These are phyloP conservation scores for Davidsoniella eucalypti DNA, from an alignment of 2,329 filamentous ascomycete genomes.

Conservation along the genomic window DNA sequence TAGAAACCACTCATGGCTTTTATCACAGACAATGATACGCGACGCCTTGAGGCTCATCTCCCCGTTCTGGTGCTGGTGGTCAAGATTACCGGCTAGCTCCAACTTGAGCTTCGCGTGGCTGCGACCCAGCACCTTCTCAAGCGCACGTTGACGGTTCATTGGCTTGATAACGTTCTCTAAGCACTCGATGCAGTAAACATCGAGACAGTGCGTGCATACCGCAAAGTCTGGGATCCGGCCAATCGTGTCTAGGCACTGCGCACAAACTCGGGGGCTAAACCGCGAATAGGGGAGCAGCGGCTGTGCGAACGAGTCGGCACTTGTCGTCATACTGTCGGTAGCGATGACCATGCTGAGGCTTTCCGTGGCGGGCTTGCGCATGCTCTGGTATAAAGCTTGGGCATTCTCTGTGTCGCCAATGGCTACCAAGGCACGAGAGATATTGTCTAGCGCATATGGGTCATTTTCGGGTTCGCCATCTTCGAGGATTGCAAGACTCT, in stretches of 20 bases:
- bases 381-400: constrained; percentile 23
- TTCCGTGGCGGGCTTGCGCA: constrained; percentile 20
- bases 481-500: constrained; percentile 23
- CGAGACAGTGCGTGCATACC: constrained; percentile 24
- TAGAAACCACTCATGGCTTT: constrained; percentile 24
- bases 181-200: constrained; percentile 23
- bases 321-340: constrained; percentile 17
- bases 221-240: constrained; percentile 19
- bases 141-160: not conserved
- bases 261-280: constrained; percentile 21
- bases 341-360: constrained; percentile 18
- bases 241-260: constrained; percentile 24
- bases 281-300: constrained; percentile 24
- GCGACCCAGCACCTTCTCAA: constrained; percentile 16
- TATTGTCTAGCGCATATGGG: constrained; percentile 26
- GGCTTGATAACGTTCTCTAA: constrained; percentile 17
- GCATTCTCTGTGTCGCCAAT: constrained; percentile 23
- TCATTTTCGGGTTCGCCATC: constrained; percentile 27
- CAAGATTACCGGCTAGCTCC: constrained; percentile 13
- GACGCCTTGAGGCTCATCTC: constrained; percentile 18
- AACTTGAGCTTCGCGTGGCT: constrained; percentile 18
- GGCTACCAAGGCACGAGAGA: constrained; percentile 24
- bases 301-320: constrained; percentile 16
- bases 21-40: constrained; percentile 20
- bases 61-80: constrained; percentile 15